Conservation (phyloP, 2,329 filamentous ascomycete genomes). For the Zymoseptoria crescenta region DNA sequence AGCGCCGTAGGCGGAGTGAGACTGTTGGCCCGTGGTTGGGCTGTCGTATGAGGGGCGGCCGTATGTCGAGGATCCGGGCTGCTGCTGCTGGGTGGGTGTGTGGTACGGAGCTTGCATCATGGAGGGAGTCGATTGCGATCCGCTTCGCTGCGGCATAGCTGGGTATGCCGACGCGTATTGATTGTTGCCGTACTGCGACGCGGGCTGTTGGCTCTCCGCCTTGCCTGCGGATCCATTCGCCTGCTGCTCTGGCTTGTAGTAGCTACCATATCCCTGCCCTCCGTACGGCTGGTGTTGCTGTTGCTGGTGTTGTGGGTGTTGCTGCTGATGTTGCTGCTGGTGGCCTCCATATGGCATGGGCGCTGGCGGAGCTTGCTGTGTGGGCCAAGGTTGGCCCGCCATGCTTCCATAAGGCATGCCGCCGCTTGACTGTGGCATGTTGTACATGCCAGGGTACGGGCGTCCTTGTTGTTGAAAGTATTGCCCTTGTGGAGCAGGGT, state of each 20-base stretch:
- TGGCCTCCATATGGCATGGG: conserved; percentile 16
- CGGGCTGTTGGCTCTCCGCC: conserved; percentile 17
- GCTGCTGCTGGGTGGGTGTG: conserved; percentile 21
- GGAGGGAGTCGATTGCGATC: conserved; percentile 18
- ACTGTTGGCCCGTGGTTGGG: conserved; percentile 21
- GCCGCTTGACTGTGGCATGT: conserved; percentile 18
- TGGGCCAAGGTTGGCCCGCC: conserved; percentile 21
- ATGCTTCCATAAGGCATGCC: conserved; percentile 22
- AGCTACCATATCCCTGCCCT: conserved; percentile 19
- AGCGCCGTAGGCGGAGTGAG: conserved; percentile 21
- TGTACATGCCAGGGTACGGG: conserved; percentile 26
- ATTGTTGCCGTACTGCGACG: conserved; percentile 22
- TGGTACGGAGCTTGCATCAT: conserved; percentile 25
- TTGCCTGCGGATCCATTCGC: conserved; percentile 19
- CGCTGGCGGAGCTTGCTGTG: conserved; percentile 18
- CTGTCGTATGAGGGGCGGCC: conserved; percentile 22
- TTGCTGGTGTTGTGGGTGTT: neutral
- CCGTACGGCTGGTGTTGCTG: conserved; percentile 11
- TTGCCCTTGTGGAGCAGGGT: conserved; percentile 25
- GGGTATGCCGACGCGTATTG: conserved; percentile 21
- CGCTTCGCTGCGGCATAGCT: conserved; percentile 18
- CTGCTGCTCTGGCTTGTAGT: conserved; percentile 23
- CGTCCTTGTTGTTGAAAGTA: conserved; percentile 17
- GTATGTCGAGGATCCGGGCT: conserved; percentile 12
- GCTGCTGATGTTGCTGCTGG: neutral